Base-by-base conservation (phyloP, 2,329 filamentous ascomycete species). In the Cordyceps militaris region DNA sequence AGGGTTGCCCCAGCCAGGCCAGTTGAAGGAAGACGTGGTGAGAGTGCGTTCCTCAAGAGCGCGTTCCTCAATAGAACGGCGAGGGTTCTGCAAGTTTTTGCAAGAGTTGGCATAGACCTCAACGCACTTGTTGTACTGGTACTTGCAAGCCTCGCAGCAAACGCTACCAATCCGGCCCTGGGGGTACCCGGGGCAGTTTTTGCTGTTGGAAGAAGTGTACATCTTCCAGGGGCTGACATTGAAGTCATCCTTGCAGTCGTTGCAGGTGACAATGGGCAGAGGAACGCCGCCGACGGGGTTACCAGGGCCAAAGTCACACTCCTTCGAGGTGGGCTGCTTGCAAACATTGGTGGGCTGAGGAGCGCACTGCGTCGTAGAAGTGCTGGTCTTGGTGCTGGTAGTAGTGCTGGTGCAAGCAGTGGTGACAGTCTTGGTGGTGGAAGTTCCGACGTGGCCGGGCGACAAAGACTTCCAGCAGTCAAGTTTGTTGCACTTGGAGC, bases 241-340 rank as follows among this genome's bases (percentile, higher is more conserved):
- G 62, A 71, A 77, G 61, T 81, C 76, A 8, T 60, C 58, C 59
- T 70, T 65, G 42, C 77, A 62, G 62, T 83, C 79, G 68, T 82
- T 83, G 73, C 80, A 83, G 24, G 75, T 77, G 32, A 83, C 73
- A 57, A 79, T 68, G 47, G 80, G 80, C 54, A 83, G 69, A 23
- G 71, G 69, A 55, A 83, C 81, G 59, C 71, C 74, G 50, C 78
- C 80, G 16, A 82, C 77, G 3, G 78, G 74, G 52, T 74, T 84
- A 36, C 86, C 82, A 1, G 86, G 84, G 1, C 82, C 84, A 66
- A 91, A 93, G 54, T 83, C 84, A 63, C 79, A 81, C 66, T 79
- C 78, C 63, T 81, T 79, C 70, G 72, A 78, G 54, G 71, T 68
- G n/a, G 80, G 76, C 68, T 82, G 78, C 36, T 67, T 70, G 74